These are phyloP conservation scores for Boletus sp. DNA, from an alignment of 768 basidiomycete genomes.

Conservation along the genomic window DNA sequence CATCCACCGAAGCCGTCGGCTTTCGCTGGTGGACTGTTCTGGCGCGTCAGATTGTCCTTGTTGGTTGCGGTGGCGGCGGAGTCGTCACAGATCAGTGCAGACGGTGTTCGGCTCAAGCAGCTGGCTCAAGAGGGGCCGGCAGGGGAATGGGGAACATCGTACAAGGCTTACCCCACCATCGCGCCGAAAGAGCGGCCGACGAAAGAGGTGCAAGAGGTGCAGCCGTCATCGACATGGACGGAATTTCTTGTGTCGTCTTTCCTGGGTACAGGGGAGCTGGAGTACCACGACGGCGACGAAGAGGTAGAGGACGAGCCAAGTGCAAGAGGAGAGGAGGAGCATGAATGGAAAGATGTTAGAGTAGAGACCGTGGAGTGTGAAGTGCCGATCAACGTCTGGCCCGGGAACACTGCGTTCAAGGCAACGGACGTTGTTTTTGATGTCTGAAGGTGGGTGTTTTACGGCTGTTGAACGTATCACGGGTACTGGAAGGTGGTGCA, in stretches of 20 bases:
- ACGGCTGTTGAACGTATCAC: not conserved
- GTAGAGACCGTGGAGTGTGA: slow-evolving; percentile 94
- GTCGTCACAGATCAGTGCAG: slow-evolving; percentile 41
- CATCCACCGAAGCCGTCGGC: slow-evolving; percentile 15
- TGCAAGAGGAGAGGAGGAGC: slow-evolving; percentile 47
- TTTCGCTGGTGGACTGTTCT: slow-evolving; percentile 72
- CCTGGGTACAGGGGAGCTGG: slow-evolving; percentile 41
- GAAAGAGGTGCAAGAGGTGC: not conserved
- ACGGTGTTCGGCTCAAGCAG: slow-evolving; percentile 51
- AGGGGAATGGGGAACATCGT: slow-evolving; percentile 72
- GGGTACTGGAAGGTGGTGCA: not conserved
- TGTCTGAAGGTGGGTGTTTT: slow-evolving; percentile 38
- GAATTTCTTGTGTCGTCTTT: slow-evolving; percentile 41
- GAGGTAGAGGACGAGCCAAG: slow-evolving; percentile 36
- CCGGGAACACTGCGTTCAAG: slow-evolving; percentile 85
- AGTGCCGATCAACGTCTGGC: slow-evolving; percentile 84
- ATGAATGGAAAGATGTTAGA: slow-evolving; percentile 62
- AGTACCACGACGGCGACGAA: slow-evolving; percentile 55
- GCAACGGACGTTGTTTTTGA: slow-evolving; percentile 76
- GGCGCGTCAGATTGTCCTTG: slow-evolving; percentile 84
- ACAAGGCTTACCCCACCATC: slow-evolving; percentile 54
- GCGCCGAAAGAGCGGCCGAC: slow-evolving; percentile 54
- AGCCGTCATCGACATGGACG: slow-evolving; percentile 30
- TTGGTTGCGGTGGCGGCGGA: slow-evolving; percentile 71
- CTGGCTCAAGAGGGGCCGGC: slow-evolving; percentile 54